Conservation (phyloP, 495 filamentous ascomycete genomes). For the Podospora bellae-mahoneyi region DNA sequence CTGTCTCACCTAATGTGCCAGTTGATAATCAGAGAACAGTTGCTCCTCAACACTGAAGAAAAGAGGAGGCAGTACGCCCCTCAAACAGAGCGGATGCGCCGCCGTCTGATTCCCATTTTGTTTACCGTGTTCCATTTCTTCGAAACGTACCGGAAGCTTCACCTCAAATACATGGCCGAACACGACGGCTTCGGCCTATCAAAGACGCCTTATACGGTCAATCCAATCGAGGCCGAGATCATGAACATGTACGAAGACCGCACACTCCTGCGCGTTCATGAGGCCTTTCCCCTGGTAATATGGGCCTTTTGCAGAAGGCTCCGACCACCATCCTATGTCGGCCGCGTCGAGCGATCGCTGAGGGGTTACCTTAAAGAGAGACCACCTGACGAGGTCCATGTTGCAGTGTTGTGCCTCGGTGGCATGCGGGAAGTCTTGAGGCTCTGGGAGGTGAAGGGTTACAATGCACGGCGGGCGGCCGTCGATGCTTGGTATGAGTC, state of each 20-base stretch:
- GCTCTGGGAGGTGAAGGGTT: slow-evolving; percentile 58
- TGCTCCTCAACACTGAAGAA: slow-evolving; percentile 49
- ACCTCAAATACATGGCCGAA: slow-evolving; percentile 48
- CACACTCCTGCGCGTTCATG: slow-evolving; percentile 52
- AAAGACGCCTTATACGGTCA: slow-evolving; percentile 42
- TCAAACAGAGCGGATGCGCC: slow-evolving; percentile 54
- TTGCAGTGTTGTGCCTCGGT: slow-evolving; percentile 51
- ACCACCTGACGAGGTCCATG: slow-evolving; percentile 54
- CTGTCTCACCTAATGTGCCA: slow-evolving; percentile 52
- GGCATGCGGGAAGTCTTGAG: slow-evolving; percentile 53
- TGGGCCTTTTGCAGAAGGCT: slow-evolving; percentile 55
- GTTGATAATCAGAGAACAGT: slow-evolving; percentile 56
- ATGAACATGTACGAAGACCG: slow-evolving; percentile 57
- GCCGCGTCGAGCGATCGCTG: slow-evolving; percentile 52
- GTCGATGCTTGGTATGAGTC: slow-evolving; percentile 54
- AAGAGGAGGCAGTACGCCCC: slow-evolving; percentile 49
- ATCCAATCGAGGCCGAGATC: slow-evolving; percentile 53
- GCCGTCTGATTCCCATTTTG: slow-evolving; percentile 51
- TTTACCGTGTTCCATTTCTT: slow-evolving; percentile 60
- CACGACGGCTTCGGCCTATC: slow-evolving; percentile 40
- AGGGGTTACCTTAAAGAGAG: slow-evolving; percentile 55
- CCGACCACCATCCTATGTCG: slow-evolving; percentile 55
- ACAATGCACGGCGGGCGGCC: slow-evolving; percentile 49
- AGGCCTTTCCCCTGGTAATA: slow-evolving; percentile 53
- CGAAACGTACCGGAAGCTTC: slow-evolving; percentile 54